Conservation (phyloP, 768 basidiomycete species). For the Phaeotremella fagi region DNA sequence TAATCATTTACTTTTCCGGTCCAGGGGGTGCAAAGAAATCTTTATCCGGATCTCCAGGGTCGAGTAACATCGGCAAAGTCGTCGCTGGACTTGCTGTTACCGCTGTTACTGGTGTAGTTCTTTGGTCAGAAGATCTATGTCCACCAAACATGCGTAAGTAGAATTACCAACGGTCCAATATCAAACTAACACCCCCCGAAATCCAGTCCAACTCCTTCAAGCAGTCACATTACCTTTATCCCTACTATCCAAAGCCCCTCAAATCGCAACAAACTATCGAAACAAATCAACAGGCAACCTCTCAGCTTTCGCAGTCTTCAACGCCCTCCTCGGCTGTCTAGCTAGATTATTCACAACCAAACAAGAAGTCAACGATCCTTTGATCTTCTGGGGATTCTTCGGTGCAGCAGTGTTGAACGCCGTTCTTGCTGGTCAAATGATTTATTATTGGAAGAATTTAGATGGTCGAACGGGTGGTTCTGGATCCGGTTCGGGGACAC, state of each 20-base stretch:
- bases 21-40: constrained; percentile 1
- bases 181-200: constrained; percentile 45
- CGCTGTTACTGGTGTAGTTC: constrained; percentile 17
- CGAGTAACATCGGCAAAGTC: constrained; percentile 25
- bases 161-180: no score
- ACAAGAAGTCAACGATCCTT: constrained; percentile 75
- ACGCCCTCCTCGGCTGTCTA: constrained; percentile 81
- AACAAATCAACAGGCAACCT: constrained; percentile 83
- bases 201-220: constrained; percentile 65
- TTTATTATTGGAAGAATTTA: constrained; percentile 54
- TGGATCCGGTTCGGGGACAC: background rate
- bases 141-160: constrained; percentile 41
- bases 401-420: constrained; percentile 76
- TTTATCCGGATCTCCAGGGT: constrained; percentile 3
- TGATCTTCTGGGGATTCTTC: constrained; percentile 77
- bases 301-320: constrained; percentile 82
- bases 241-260: constrained; percentile 87
- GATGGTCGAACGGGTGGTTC: background rate
- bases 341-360: constrained; percentile 90
- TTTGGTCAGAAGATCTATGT: constrained; percentile 36
- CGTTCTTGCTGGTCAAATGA: constrained; percentile 78
- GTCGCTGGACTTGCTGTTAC: constrained; percentile 26
- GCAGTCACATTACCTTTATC: constrained; percentile 83
- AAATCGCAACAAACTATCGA: constrained; percentile 76
- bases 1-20: constrained; percentile 64